phyloP scores from a whole-genome alignment of 2,329 filamentous ascomycete species.

The Fusarium sp. region DNA sequence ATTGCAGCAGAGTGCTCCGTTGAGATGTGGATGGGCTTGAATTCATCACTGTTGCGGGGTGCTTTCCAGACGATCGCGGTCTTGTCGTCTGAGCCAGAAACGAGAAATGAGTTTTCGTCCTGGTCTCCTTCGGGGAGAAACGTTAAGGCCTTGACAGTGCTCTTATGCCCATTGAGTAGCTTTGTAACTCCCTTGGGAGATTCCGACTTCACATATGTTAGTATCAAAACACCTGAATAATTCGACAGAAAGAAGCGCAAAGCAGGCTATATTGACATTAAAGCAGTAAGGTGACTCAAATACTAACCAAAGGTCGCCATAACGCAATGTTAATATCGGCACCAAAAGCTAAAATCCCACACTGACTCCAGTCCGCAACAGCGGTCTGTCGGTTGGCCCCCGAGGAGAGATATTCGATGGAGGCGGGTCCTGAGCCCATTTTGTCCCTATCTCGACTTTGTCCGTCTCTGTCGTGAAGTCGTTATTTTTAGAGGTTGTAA shows the following conservation, averaged over 20 bases:
- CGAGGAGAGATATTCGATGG: conserved; percentile 69
- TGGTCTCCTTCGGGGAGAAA: conserved; percentile 68
- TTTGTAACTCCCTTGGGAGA: conserved; percentile 65
- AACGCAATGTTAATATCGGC: conserved; percentile 88
- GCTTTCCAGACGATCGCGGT: conserved; percentile 76
- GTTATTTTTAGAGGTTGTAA: conserved; percentile 17
- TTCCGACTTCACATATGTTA: conserved; percentile 44
- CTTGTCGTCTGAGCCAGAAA: conserved; percentile 85
- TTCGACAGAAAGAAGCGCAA: not conserved
- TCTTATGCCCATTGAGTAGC: conserved; percentile 79
- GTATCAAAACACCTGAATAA: not conserved
- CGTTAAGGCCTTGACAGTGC: conserved; percentile 82
- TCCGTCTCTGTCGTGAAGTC: not conserved
- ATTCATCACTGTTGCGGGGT: conserved; percentile 31
- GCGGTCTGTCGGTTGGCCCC: conserved; percentile 91
- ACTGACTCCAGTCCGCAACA: conserved; percentile 85
- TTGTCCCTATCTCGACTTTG: conserved; percentile 38
- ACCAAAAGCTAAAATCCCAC: conserved; percentile 83
- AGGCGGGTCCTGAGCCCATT: conserved; percentile 41
- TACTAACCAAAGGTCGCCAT: conserved; percentile 80
- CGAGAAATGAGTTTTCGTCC: conserved; percentile 63
- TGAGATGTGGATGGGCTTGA: conserved; percentile 58
- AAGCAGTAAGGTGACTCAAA: conserved; percentile 15
- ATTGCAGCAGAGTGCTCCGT: conserved; percentile 77
- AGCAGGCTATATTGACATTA: conserved; percentile 10